Evolutionary conservation across 148 eudicot genomes (phyloP).

Genomic region (Chenopodium suecicum): DNA sequence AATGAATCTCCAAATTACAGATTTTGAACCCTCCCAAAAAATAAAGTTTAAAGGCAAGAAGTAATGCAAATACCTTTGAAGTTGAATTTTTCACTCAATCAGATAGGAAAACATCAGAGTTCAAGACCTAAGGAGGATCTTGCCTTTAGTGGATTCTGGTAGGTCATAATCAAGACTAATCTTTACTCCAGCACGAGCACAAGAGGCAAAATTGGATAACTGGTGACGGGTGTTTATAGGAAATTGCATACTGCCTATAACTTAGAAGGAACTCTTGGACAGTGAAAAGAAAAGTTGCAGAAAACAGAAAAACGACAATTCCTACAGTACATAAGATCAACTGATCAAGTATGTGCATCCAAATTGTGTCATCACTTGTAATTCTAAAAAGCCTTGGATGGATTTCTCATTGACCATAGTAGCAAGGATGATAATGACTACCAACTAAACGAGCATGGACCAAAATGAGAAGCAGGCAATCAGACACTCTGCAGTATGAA

Average conservation of each 20-base stretch:
- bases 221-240: background rate
- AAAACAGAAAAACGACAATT: background rate
- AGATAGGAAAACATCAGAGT: too few relatives aligned
- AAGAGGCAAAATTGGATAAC: background rate
- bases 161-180: background rate
- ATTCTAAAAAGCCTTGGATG: background rate
- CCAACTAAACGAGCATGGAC: background rate
- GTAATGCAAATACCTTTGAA: background rate
- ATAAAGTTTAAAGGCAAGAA: background rate
- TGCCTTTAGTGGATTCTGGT: background rate
- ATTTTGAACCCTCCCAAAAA: background rate
- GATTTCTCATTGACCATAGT: background rate
- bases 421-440: background rate
- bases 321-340: background rate
- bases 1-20: background rate
- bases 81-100: background rate
- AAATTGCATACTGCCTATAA: background rate
- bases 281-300: background rate
- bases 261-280: background rate
- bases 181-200: background rate
- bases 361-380: background rate
- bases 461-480: background rate
- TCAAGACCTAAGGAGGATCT: background rate
- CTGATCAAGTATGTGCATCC: background rate
- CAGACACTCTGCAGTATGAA: too few relatives aligned